Base-by-base conservation (phyloP, 1,139 yeast genomes). In the Kurtzmaniella quercitrusa region DNA sequence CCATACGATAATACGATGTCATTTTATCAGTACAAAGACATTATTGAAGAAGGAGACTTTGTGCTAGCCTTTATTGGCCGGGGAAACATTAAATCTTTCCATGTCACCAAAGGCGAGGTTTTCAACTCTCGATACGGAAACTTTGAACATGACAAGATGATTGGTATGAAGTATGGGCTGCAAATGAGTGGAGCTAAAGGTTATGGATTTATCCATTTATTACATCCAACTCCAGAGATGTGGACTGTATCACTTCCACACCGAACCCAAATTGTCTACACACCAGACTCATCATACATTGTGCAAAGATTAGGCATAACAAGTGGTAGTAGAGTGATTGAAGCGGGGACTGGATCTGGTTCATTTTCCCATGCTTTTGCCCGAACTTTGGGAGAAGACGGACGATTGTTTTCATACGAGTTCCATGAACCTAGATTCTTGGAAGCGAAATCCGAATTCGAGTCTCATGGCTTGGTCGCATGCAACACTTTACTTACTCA, bases 321-420 rank as follows among this genome's bases (percentile, higher is more conserved):
- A 11, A 80, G 87, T 17, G 94, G 94, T 0, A 76, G 89, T 1
- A 68, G 80, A 50, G 94, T 93, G 12, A 84, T 94, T 42, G 99
- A 94, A 63, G 96, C 98, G 0, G 99, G 99, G 33, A 94, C 99
- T 0, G 99, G 98, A 1, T 87, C 96, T 5, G 99, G 95, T 0
- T 88, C 96, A 2, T 88, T 94, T 57, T 86, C 97, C 4, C 99
- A 94, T 64, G 84, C 96, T 0, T 80, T 93, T 62, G 86, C 96
- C 2, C 75, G 99, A 55, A 80, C 93, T 0, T 83, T 86, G 2
- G 82, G 82, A 1, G 46, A 48, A 3, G 60, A 59, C 1, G 96
- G 96, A 0, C 71, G 71, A 33, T 69, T 94, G 2, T 91, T 77
- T 66, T 83, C 96, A 3, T 94, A 78, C 60, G 99, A 94, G 62